phyloP scores from a whole-genome alignment of 2,329 filamentous ascomycete species.

The Myriosclerotinia scirpicola region DNA sequence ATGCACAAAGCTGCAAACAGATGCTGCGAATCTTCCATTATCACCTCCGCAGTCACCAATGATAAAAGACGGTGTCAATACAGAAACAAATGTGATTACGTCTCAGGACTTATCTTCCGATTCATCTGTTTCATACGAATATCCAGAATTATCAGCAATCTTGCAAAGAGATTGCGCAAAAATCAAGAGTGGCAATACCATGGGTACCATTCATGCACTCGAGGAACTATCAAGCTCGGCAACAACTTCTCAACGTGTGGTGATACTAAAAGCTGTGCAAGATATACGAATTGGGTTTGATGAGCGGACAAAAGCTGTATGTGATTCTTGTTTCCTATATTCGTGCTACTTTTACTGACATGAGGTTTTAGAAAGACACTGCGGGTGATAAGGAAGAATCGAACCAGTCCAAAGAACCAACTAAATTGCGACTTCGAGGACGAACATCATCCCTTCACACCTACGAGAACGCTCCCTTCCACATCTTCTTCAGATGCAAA shows the following conservation, averaged over 20 bases:
- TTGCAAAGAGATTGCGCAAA: background rate
- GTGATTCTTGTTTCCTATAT: background rate
- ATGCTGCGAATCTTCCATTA: background rate
- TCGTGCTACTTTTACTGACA: background rate
- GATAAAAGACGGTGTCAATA: background rate
- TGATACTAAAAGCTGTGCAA: background rate
- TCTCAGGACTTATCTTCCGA: too few species aligned
- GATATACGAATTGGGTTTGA: background rate
- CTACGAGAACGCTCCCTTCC: background rate
- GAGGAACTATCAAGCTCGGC: background rate
- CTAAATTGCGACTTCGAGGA: background rate
- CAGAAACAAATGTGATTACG: background rate
- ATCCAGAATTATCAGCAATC: background rate
- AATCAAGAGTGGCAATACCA: background rate
- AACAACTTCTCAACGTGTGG: background rate
- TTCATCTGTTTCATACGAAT: background rate
- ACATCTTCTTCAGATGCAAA: background rate
- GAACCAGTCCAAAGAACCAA: too few species aligned
- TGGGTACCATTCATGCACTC: background rate
- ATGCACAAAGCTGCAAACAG: background rate
- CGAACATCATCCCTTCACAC: conserved; percentile 6
- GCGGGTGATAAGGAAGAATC: background rate
- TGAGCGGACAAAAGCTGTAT: background rate
- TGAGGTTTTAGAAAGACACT: too few species aligned
- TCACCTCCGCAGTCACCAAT: background rate